Evolutionary conservation across 2,329 filamentous ascomycete genomes (phyloP).

Genomic region (Aspergillus uvarum): DNA sequence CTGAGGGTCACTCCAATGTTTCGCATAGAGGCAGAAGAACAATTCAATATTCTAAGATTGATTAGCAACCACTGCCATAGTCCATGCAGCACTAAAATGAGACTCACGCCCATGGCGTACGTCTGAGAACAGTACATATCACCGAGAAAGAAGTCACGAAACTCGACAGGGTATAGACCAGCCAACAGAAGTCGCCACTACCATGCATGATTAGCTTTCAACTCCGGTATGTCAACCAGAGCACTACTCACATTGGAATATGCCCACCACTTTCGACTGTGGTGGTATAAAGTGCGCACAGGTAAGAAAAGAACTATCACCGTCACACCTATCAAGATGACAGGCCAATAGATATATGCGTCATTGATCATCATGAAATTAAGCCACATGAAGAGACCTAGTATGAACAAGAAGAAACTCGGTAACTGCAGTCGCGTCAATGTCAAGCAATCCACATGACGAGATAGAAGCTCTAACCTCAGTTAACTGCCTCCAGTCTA

Average conservation of each 20-base stretch:
- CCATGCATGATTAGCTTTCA: slow-evolving; percentile 15
- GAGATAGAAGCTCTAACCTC: slow-evolving; percentile 53
- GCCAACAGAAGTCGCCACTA: slow-evolving; percentile 83
- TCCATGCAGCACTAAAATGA: neutral
- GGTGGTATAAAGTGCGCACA: slow-evolving; percentile 69
- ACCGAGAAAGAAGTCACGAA: slow-evolving; percentile 94
- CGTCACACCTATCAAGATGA: slow-evolving; percentile 72
- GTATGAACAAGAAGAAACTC: slow-evolving; percentile 73
- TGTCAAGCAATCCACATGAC: neutral
- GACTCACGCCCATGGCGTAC: slow-evolving; percentile 77
- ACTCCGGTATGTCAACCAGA: neutral
- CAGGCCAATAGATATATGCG: slow-evolving; percentile 83
- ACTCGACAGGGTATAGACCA: slow-evolving; percentile 89
- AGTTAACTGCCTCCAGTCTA: slow-evolving; percentile 86
- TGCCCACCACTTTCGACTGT: slow-evolving; percentile 79
- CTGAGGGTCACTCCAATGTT: slow-evolving; percentile 68
- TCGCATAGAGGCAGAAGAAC: slow-evolving; percentile 92
- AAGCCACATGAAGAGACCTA: slow-evolving; percentile 79
- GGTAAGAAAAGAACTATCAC: slow-evolving; percentile 72
- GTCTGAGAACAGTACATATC: slow-evolving; percentile 97
- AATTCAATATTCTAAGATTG: slow-evolving; percentile 73
- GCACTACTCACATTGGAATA: slow-evolving; percentile 73
- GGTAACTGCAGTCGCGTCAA: slow-evolving; percentile 59
- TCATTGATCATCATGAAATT: slow-evolving; percentile 73
- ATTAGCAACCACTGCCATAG: slow-evolving; percentile 1